Conservation (phyloP, 2,329 filamentous ascomycete species). For the Furcasterigmium furcatum region DNA sequence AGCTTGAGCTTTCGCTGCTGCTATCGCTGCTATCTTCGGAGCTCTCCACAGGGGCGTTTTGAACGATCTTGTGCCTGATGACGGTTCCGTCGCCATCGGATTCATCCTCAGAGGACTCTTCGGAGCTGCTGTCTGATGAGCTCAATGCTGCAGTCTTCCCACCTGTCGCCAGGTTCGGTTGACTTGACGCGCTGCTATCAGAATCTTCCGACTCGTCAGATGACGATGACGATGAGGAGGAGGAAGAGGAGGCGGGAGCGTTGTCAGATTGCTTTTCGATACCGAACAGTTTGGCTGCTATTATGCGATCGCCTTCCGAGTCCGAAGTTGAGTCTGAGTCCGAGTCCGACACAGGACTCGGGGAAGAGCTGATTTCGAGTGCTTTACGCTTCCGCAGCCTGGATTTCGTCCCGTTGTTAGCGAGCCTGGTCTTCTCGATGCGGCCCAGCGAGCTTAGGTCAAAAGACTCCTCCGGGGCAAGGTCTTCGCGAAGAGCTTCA, state of each 20-base stretch:
- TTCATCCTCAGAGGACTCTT: neutral
- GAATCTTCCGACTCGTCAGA: conserved; percentile 5
- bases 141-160: too few species aligned
- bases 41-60: conserved; percentile 5
- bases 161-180: too few species aligned
- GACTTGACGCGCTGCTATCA: conserved; percentile 14
- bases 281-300: too few species aligned
- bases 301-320: too few species aligned
- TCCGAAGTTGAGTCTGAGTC: conserved; percentile 13
- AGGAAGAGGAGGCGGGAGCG: too few species aligned
- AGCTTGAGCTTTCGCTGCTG: conserved; percentile 11
- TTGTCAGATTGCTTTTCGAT: too few species aligned
- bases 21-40: neutral
- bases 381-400: conserved; percentile 5
- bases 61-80: neutral
- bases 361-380: neutral
- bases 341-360: conserved; percentile 5
- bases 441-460: neutral
- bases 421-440: neutral
- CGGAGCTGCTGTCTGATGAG: conserved; percentile 6
- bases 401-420: too few species aligned
- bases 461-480: neutral
- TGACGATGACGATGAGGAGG: too few species aligned
- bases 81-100: neutral
- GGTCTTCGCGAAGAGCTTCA: conserved; percentile 10